These are phyloP conservation scores for Tylopilus sp. DNA, from an alignment of 1,284 basidiomycete species.

Conservation along the genomic window DNA sequence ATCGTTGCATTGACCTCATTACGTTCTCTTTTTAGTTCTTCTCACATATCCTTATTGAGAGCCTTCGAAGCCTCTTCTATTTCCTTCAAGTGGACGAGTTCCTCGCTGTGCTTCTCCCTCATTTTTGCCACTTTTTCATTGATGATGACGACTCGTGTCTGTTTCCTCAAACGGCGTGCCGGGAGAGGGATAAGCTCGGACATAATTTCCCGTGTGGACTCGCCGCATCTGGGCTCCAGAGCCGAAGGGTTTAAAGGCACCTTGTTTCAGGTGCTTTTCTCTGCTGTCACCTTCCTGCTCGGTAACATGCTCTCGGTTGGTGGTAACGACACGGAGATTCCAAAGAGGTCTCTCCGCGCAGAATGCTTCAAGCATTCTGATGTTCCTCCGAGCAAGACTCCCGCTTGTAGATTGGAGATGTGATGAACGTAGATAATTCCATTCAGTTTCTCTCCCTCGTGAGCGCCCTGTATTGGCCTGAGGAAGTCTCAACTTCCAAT, in stretches of 20 bases:
- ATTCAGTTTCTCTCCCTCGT: constrained; percentile 14
- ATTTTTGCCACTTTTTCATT: background rate
- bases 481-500: too few species aligned
- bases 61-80: background rate
- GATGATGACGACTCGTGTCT: background rate
- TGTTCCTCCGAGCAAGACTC: constrained; percentile 54
- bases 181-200: constrained; percentile 7
- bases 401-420: constrained; percentile 54
- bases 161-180: constrained; percentile 7
- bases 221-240: constrained; percentile 13
- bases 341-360: constrained; percentile 51
- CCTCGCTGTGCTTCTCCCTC: constrained; percentile 2
- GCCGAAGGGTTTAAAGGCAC: constrained; percentile 8
- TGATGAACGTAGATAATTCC: constrained; percentile 48
- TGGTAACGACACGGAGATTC: constrained; percentile 11
- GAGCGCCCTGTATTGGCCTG: too few species aligned
- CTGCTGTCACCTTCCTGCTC: constrained; percentile 4
- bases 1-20: background rate
- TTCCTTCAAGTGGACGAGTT: constrained; percentile 5
- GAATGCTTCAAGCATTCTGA: constrained; percentile 54
- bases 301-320: constrained; percentile 7
- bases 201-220: constrained; percentile 11
- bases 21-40: background rate
- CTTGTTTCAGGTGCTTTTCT: constrained; percentile 1
- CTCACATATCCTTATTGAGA: background rate